phyloP scores from a whole-genome alignment of 805 yeast species.

The Ogataea siamensis region DNA sequence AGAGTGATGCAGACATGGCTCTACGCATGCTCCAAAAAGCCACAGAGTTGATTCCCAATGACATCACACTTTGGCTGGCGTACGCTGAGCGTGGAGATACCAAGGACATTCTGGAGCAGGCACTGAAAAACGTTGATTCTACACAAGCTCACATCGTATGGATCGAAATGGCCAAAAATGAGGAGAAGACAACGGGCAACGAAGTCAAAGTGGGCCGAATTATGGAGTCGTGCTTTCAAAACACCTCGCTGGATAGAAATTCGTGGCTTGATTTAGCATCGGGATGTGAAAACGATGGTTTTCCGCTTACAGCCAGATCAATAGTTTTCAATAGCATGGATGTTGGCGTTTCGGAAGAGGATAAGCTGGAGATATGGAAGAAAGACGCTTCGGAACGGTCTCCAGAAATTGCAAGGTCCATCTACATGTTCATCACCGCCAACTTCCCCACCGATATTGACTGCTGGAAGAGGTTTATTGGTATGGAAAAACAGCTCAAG shows the following conservation, averaged over 20 bases:
- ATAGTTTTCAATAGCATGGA: slow-evolving; percentile 47
- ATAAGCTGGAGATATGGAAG: slow-evolving; percentile 32
- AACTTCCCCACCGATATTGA: slow-evolving; percentile 44
- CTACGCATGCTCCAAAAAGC: slow-evolving; percentile 61
- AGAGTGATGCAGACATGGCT: slow-evolving; percentile 49
- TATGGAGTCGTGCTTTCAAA: slow-evolving; percentile 46
- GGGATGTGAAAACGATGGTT: slow-evolving; percentile 47
- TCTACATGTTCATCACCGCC: slow-evolving; percentile 45
- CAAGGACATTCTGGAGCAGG: slow-evolving; percentile 52
- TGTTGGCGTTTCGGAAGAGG: slow-evolving; percentile 21
- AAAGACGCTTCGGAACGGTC: slow-evolving; percentile 36
- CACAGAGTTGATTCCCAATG: slow-evolving; percentile 61
- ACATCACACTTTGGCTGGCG: slow-evolving; percentile 65
- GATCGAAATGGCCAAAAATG: slow-evolving; percentile 68
- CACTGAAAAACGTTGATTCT: slow-evolving; percentile 54
- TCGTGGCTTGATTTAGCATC: slow-evolving; percentile 61
- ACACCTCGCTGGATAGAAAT: slow-evolving; percentile 37
- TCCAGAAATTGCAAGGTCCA: slow-evolving; percentile 43
- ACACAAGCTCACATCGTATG: slow-evolving; percentile 54
- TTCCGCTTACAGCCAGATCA: slow-evolving; percentile 48
- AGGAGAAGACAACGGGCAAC: slow-evolving; percentile 49
- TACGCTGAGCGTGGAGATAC: slow-evolving; percentile 55
- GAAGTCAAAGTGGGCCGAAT: slow-evolving; percentile 47
- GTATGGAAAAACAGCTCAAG: slow-evolving; percentile 32
- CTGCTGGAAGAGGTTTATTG: slow-evolving; percentile 50